Evolutionary conservation across 768 basidiomycete species (phyloP).

Genomic region (Leccinum sublutescens): DNA sequence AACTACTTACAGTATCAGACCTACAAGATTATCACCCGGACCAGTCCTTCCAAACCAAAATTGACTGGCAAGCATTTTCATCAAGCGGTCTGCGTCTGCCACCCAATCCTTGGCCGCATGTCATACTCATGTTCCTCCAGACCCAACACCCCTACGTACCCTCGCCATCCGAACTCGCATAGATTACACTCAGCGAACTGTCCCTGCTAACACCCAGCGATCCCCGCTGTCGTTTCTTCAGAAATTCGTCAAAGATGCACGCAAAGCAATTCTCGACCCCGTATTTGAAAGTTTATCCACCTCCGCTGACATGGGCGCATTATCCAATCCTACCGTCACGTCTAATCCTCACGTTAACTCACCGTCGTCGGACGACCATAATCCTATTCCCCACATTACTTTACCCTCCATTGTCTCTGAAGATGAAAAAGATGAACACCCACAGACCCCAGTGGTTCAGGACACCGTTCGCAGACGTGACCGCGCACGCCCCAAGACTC

Average conservation of each 20-base stretch:
- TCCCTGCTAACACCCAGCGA: conserved; percentile 40
- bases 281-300: conserved; percentile 30
- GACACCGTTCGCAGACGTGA: conserved; percentile 33
- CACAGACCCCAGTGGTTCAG: conserved; percentile 12
- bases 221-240: conserved; percentile 55
- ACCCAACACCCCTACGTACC: conserved; percentile 50
- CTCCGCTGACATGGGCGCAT: conserved; percentile 17
- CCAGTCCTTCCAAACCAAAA: conserved; percentile 41
- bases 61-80: conserved; percentile 64
- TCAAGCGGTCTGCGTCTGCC: conserved; percentile 45
- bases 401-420: conserved; percentile 34
- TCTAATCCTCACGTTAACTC: conserved; percentile 27
- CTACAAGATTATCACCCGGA: conserved; percentile 43
- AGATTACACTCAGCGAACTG: conserved; percentile 36
- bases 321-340: conserved; percentile 27
- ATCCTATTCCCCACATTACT: conserved; percentile 17
- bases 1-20: conserved; percentile 44
- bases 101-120: not conserved
- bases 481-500: conserved; percentile 50
- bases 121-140: conserved; percentile 34
- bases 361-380: conserved; percentile 23
- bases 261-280: conserved; percentile 49
- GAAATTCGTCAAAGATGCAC: conserved; percentile 52
- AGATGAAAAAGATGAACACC: conserved; percentile 27
- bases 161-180: conserved; percentile 42